Evolutionary conservation across 805 yeast species (phyloP).

Genomic region (Tetrapisispora pingtungensis): DNA sequence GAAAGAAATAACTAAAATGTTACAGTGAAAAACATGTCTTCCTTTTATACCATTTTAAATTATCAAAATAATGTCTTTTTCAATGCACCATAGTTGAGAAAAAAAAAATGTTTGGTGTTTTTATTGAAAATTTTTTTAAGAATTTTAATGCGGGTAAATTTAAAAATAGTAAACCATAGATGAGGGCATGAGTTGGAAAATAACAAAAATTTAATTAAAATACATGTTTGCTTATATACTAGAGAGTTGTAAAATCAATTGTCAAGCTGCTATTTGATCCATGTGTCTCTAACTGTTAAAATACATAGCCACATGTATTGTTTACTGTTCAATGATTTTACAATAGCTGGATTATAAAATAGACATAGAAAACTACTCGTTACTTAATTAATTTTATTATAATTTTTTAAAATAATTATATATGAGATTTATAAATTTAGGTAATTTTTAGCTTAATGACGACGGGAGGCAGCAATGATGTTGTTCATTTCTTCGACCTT

Average conservation of each 20-base stretch:
- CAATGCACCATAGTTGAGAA: not conserved
- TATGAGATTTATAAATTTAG: not conserved
- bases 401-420: not conserved
- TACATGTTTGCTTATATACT: too few relatives aligned
- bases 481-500: constrained; percentile 98
- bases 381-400: constrained; percentile 1
- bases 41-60: not conserved
- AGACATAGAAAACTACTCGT: too few relatives aligned
- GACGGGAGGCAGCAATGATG: constrained; percentile 94
- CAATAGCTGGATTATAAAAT: too few relatives aligned
- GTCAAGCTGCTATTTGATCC: too few relatives aligned
- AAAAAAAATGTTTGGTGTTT: not conserved
- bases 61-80: too few relatives aligned
- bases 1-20: not conserved
- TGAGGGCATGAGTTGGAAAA: too few relatives aligned
- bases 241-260: too few relatives aligned
- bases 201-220: too few relatives aligned
- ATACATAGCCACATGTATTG: too few relatives aligned
- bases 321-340: too few relatives aligned
- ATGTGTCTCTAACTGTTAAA: too few relatives aligned
- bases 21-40: not conserved
- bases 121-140: not conserved
- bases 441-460: constrained; percentile 47
- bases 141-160: not conserved
- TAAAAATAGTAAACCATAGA: not conserved